Conservation (phyloP, 768 basidiomycete genomes). For the Coprinopsis cinerea region DNA sequence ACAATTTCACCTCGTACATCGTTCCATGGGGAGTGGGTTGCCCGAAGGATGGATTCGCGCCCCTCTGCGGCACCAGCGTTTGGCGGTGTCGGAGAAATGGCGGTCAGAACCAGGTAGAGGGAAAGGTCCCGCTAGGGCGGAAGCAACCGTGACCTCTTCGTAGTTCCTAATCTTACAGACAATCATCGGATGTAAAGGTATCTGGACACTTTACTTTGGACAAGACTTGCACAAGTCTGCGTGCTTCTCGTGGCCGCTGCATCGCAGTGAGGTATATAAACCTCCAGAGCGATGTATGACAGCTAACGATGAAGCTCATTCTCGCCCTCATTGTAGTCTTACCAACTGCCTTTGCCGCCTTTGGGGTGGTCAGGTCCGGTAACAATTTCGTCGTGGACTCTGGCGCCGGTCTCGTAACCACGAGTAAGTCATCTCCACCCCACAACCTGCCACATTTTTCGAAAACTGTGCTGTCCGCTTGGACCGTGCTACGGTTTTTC, state of each 20-base stretch:
- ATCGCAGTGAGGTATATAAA: background rate
- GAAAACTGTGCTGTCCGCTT: too few relatives aligned
- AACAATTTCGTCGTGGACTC: conserved; percentile 36
- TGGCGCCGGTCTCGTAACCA: conserved; percentile 39
- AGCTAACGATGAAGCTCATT: conserved; percentile 18
- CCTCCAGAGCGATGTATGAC: background rate
- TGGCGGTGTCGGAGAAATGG: background rate
- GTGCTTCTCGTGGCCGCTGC: background rate
- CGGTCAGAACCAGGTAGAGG: conserved; percentile 2
- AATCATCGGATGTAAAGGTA: background rate
- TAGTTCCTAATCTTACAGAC: background rate
- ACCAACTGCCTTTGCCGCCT: conserved; percentile 35
- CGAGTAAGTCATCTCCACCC: conserved; percentile 23
- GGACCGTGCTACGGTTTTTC: too few relatives aligned
- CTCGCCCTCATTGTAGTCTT: conserved; percentile 14
- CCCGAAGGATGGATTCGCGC: too few relatives aligned
- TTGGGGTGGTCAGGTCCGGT: conserved; percentile 40
- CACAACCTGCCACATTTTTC: too few relatives aligned
- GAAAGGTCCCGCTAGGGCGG: conserved; percentile 3
- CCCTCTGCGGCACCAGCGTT: too few relatives aligned
- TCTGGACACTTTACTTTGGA: background rate
- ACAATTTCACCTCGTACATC: too few relatives aligned
- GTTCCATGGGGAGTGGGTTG: too few relatives aligned
- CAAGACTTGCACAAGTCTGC: background rate
- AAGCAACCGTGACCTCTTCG: too few relatives aligned